These are phyloP conservation scores for Arthroderma sp. DNA, from an alignment of 2,329 filamentous ascomycete genomes.

Conservation along the genomic window DNA sequence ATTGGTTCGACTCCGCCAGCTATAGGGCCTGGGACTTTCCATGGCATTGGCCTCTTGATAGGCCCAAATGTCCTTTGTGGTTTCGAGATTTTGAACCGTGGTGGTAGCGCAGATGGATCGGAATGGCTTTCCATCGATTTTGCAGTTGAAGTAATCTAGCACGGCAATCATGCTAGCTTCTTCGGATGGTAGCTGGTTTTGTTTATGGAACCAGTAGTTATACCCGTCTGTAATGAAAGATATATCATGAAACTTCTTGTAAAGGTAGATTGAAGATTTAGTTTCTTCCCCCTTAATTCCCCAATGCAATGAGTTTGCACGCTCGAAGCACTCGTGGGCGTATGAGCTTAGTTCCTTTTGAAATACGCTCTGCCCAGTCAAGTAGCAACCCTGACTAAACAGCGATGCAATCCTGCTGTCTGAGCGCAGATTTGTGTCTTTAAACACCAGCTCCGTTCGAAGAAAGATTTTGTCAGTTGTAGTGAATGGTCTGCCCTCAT, in stretches of 20 bases:
- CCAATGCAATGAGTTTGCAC: background rate
- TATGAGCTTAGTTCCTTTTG: background rate
- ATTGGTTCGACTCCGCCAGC: background rate
- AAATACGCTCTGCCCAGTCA: background rate
- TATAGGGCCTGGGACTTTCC: background rate
- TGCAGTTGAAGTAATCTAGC: conserved; percentile 1
- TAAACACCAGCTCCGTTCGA: background rate
- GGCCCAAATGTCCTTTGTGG: background rate
- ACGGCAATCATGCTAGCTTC: background rate
- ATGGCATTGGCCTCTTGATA: background rate
- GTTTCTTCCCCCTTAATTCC: background rate
- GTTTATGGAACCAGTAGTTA: background rate
- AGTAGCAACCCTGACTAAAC: background rate
- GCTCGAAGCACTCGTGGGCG: background rate
- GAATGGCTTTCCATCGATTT: background rate
- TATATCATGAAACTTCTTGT: background rate
- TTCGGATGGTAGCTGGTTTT: background rate
- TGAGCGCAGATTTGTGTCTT: background rate
- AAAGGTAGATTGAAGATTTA: background rate
- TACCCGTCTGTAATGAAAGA: background rate
- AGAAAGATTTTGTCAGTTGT: background rate
- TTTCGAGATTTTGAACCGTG: background rate
- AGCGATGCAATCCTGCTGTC: background rate
- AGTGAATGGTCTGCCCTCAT: background rate
- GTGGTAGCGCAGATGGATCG: background rate